Conservation (phyloP, 1,284 basidiomycete species). For the Rhodotorula sp. region DNA sequence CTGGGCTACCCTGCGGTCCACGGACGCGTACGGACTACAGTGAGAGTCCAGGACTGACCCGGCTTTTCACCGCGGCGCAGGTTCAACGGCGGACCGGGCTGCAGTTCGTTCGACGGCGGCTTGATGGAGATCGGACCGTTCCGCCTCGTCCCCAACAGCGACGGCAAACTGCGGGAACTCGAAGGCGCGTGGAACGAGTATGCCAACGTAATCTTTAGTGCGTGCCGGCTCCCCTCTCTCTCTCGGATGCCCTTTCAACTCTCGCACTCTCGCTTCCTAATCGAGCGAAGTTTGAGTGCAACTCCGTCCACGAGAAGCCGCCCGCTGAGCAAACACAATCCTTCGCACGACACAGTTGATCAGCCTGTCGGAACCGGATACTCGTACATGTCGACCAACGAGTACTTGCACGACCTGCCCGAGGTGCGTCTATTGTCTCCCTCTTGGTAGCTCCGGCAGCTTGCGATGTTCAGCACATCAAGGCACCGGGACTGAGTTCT, state of each 20-base stretch:
- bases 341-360: no score
- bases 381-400: conserved; percentile 81
- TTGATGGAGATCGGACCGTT: conserved; percentile 99
- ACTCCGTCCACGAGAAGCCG: no score
- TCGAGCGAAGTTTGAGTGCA: no score
- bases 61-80: background rate
- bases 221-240: conserved; percentile 44
- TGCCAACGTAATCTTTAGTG: conserved; percentile 89
- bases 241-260: background rate
- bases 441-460: background rate
- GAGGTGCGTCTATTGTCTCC: conserved; percentile 56
- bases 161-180: conserved; percentile 70
- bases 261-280: background rate
- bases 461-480: no score
- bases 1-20: background rate
- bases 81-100: conserved; percentile 79
- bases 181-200: conserved; percentile 99
- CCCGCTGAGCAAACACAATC: no score
- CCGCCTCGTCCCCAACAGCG: conserved; percentile 57
- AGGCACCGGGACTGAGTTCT: no score
- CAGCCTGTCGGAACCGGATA: conserved; percentile 95
- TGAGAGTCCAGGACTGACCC: no score
- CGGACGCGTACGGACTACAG: no score
- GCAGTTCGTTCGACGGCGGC: conserved; percentile 88
- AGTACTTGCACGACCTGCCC: conserved; percentile 74